Base-by-base conservation (phyloP, 2,329 filamentous ascomycete genomes). In the Botrytis fabae region DNA sequence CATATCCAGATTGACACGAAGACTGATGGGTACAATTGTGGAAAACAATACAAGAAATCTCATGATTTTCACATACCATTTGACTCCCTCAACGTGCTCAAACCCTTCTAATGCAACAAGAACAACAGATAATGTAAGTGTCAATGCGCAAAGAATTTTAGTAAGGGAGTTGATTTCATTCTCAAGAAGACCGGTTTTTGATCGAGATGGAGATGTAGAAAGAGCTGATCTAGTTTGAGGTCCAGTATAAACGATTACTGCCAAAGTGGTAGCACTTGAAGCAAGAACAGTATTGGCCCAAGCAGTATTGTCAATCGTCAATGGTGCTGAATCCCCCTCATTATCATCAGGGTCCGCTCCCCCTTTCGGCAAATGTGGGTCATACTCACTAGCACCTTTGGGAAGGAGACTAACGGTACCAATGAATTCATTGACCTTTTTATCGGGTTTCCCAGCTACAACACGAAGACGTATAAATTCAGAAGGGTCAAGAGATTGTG, bases 251-350 rank as follows among this genome's bases (percentile, higher is more conserved):
- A 99, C 87, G 69, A 99, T 93, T 1, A 95, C 93, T 3, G 95
- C 95, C 73, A 97, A 86, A 0, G 96, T 96, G 6, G 89, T 93
- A 1, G 93, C 95, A 81, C 95, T 96, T 1, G 95, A 98, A 1
- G 96, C 96, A 74, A 99, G 92, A 38, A 99, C 93, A 0, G 96
- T 99, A 80, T 98, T 99, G 28, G 95, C 95, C 96, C 97, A 99
- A 16, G 97, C 96, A 12, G 96, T 98, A 80, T 99, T 98, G 82
- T 99, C 96, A 75, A 99, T 98, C 1, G 90, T 93, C 54, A 99
- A 85, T 1, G 95, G 90, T 3, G 91, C 89, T 8, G 92, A 93
- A 73, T 88, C 88, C 25, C 82, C 76, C 51, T 82, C 80, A 25
- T 81, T 77, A 10, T 79, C 79, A 59, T 75, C 65, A 73, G 64